Percentiles rank a stretch among this genome's conserved stretches.
These are phyloP conservation scores for Colletotrichum graminicola DNA, from an alignment of 2,329 filamentous ascomycete species.

Conservation along the genomic window DNA sequence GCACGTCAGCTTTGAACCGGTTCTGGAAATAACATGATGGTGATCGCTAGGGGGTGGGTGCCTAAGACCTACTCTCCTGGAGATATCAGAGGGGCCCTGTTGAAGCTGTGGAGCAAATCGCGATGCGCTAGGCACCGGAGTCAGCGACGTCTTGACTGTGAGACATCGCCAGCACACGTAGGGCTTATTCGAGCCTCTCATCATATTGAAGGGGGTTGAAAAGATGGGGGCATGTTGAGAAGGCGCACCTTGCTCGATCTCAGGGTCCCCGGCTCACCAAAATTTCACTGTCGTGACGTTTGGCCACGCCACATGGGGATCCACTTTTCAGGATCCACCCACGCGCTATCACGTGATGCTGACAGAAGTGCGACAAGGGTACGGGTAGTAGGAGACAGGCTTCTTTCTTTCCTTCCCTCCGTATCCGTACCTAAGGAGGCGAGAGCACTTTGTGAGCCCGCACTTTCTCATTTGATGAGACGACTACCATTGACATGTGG, in stretches of 20 bases:
- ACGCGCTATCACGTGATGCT: slow-evolving; percentile 35
- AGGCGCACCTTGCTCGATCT: not conserved
- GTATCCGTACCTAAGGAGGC: too few relatives aligned
- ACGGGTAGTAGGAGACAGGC: too few relatives aligned
- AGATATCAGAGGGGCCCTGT: slow-evolving; percentile 10
- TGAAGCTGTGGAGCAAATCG: slow-evolving; percentile 25
- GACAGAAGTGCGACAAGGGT: too few relatives aligned
- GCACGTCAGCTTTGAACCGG: not conserved
- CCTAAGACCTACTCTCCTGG: slow-evolving; percentile 12
- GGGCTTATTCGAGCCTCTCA: slow-evolving; percentile 48
- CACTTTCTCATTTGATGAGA: not conserved
- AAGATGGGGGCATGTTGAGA: slow-evolving; percentile 4
- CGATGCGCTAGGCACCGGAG: slow-evolving; percentile 15
- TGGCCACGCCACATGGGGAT: slow-evolving; percentile 11
- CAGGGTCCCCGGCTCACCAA: slow-evolving; percentile 17
- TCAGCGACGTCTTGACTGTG: slow-evolving; percentile 22
- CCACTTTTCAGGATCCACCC: slow-evolving; percentile 11
- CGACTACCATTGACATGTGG: not conserved
- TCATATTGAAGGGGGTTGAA: slow-evolving; percentile 44
- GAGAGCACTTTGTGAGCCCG: too few relatives aligned
- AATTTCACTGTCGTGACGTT: slow-evolving; percentile 37
- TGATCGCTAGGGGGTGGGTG: not conserved
- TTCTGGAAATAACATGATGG: not conserved
- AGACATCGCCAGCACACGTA: slow-evolving; percentile 53
- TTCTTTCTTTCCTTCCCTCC: too few relatives aligned